Percentiles rank a stretch among this genome's conserved stretches.
phyloP scores from a whole-genome alignment of 306 rosid species.

The Lagenaria siceraria region DNA sequence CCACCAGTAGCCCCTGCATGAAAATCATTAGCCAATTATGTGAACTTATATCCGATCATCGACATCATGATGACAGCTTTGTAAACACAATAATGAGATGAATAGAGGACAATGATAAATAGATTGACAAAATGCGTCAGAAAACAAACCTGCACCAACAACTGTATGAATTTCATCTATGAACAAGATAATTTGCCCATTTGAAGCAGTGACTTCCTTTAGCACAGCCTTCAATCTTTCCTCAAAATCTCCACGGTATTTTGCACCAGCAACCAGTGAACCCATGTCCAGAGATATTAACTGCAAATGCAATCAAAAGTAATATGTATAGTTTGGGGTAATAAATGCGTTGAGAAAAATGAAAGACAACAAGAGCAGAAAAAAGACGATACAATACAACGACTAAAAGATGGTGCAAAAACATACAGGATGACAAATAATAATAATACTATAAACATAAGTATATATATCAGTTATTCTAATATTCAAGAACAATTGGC shows the following conservation, averaged over 20 bases:
- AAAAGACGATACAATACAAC: too few species aligned
- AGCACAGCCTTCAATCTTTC: slow-evolving; percentile 94
- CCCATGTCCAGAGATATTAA: slow-evolving; percentile 96
- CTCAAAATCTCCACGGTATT: slow-evolving; percentile 91
- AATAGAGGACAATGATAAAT: not conserved
- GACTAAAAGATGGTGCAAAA: not conserved
- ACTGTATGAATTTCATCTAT: slow-evolving; percentile 98
- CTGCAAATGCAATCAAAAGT: slow-evolving; percentile 18
- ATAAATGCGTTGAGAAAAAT: too few species aligned
- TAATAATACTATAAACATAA: not conserved
- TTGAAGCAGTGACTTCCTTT: slow-evolving; percentile 87
- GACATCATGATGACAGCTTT: not conserved
- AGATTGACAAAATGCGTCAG: not conserved
- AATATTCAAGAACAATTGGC: not conserved
- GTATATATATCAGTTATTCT: not conserved
- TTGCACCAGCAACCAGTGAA: slow-evolving; percentile 92
- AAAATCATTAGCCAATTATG: slow-evolving; percentile 10
- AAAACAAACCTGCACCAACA: slow-evolving; percentile 85
- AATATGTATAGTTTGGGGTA: not conserved
- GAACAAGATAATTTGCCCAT: slow-evolving; percentile 84
- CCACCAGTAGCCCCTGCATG: slow-evolving; percentile 85
- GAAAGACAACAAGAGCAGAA: too few species aligned
- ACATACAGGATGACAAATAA: not conserved
- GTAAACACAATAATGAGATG: not conserved
- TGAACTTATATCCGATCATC: not conserved